These are phyloP conservation scores for Penicillium freii DNA, from an alignment of 2,329 filamentous ascomycete species.

Conservation along the genomic window DNA sequence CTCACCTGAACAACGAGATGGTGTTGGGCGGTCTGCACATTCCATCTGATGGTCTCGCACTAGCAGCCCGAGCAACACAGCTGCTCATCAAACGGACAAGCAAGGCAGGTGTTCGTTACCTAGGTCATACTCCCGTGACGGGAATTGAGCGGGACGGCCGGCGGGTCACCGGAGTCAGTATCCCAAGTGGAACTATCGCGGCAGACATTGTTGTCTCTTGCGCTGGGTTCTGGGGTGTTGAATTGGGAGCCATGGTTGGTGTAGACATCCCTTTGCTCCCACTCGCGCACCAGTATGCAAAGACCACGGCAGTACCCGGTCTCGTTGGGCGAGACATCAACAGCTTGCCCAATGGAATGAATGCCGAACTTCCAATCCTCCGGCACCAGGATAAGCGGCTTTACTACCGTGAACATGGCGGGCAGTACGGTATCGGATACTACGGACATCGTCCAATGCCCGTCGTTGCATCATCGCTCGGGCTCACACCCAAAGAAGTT, in stretches of 20 bases:
- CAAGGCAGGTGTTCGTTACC: constrained; percentile 58
- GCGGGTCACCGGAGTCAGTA: constrained; percentile 57
- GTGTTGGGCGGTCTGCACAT: constrained; percentile 61
- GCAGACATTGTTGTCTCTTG: constrained; percentile 64
- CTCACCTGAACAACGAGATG: constrained; percentile 52
- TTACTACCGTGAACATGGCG: constrained; percentile 65
- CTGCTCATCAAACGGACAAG: constrained; percentile 59
- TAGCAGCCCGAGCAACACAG: constrained; percentile 62
- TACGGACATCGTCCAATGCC: constrained; percentile 64
- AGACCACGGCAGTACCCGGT: constrained; percentile 55
- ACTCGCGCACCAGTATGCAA: constrained; percentile 63
- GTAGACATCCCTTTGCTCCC: constrained; percentile 59
- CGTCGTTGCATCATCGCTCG: constrained; percentile 55
- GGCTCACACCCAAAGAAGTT: constrained; percentile 53
- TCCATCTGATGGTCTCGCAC: constrained; percentile 59
- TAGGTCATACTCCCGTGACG: constrained; percentile 57
- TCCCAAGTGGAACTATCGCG: constrained; percentile 49
- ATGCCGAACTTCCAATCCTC: constrained; percentile 57
- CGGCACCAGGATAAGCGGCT: constrained; percentile 63
- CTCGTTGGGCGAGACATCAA: constrained; percentile 42
- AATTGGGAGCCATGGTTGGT: constrained; percentile 61
- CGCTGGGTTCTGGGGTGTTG: constrained; percentile 65
- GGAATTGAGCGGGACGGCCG: constrained; percentile 53
- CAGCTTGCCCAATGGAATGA: constrained; percentile 50
- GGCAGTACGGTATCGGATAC: constrained; percentile 62